Base-by-base conservation (phyloP, 1,284 basidiomycete genomes). In the Meripilus lineatus region DNA sequence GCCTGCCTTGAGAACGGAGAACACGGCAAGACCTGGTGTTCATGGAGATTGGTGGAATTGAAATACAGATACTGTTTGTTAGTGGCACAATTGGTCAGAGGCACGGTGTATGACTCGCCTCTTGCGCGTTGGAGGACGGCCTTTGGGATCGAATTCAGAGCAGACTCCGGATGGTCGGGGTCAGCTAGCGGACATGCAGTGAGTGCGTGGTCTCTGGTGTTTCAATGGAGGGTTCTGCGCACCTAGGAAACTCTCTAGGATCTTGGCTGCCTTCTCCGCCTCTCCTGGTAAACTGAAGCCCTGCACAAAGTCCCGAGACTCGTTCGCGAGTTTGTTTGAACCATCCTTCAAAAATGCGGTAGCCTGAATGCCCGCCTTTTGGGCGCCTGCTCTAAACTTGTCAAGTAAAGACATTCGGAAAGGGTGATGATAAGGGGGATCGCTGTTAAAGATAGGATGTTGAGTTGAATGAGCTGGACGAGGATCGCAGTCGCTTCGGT, bases 71-170 rank as follows among this genome's bases (percentile, higher is more conserved):
- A 32, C 20, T 14, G 28, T 28, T 25, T 8, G 28, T 11, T 11
- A 45, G 22, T n/a, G 15, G n/a, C n/a, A n/a, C 14, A 20, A 34
- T 37, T 11, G 30, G 8, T 13, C 20, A 18, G 30, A n/a, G n/a
- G n/a, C n/a, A n/a, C n/a, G n/a, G n/a, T 3, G 10, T 32, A 15
- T 11, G 10, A 55, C 72, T 50, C 53, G 87, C 92, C 92, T 77
- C 87, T 83, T 48, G 95, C 93, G 46, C 82, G 76, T 53, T 91
- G 86, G 13, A 99, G 69, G 35, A 99, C 93, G 15, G 85, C 89
- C 65, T 97, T 97, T 7, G 96, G 96, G 54, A 99, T 90, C 4
- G 94, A 70, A 66, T 98, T 97, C 49, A 99, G 81, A 1, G 95
- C 95, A 32, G 91, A 92, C 57, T 90, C 80, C 10, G 93, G 93